phyloP scores from a whole-genome alignment of 805 yeast genomes.

The Candida stauntonica region DNA sequence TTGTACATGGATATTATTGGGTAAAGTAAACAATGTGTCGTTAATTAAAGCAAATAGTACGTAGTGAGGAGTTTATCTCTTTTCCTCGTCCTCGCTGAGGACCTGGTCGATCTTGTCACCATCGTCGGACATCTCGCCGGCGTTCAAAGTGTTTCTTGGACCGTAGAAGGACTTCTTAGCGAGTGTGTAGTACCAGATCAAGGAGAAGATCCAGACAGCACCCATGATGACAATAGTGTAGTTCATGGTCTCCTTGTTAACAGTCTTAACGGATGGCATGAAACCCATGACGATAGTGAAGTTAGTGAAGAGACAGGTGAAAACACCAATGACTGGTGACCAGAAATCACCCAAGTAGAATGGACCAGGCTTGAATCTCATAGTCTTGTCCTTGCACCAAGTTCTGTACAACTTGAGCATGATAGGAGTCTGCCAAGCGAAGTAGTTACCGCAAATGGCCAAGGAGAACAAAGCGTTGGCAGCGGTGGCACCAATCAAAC shows the following conservation, averaged over 20 bases:
- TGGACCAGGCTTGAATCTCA: conserved; percentile 58
- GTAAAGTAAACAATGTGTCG: no score
- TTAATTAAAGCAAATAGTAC: no score
- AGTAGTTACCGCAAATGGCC: conserved; percentile 39
- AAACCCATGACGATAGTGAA: conserved; percentile 53
- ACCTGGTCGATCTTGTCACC: neutral
- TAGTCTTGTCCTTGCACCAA: conserved; percentile 35
- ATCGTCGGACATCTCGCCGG: neutral
- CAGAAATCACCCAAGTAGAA: conserved; percentile 52
- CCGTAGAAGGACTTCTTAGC: conserved; percentile 57
- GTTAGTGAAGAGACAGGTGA: conserved; percentile 44
- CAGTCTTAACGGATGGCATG: conserved; percentile 49
- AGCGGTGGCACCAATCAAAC: conserved; percentile 39
- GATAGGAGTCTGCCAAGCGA: conserved; percentile 40
- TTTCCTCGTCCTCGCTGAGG: neutral
- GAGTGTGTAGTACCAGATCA: conserved; percentile 45
- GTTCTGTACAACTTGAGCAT: conserved; percentile 33
- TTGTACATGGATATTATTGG: no score
- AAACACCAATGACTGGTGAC: conserved; percentile 42
- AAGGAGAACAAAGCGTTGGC: conserved; percentile 42
- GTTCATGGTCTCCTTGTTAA: conserved; percentile 51
- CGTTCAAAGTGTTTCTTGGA: conserved; percentile 32
- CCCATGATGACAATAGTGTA: conserved; percentile 65
- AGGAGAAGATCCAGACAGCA: conserved; percentile 57
- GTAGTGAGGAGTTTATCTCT: no score